phyloP scores from a whole-genome alignment of 805 yeast species.

The Ogataea corticis region DNA sequence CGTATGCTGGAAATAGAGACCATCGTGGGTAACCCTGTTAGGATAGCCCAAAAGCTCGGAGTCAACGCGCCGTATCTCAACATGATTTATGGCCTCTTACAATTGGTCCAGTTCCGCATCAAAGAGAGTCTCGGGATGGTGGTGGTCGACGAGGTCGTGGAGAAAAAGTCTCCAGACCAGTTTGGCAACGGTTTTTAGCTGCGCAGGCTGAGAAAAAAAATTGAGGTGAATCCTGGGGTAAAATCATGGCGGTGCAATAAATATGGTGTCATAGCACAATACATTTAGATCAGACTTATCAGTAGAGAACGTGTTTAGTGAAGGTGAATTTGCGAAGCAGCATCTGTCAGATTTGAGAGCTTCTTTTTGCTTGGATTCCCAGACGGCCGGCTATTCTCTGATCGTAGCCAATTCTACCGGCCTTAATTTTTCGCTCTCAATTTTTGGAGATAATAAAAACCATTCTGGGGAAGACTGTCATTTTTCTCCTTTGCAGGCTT shows the following conservation, averaged over 20 bases:
- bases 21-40: conserved; percentile 41
- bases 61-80: conserved; percentile 56
- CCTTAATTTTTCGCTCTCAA: too few relatives aligned
- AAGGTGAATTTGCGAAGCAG: too few relatives aligned
- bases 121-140: conserved; percentile 54
- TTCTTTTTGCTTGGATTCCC: too few relatives aligned
- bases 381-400: too few relatives aligned
- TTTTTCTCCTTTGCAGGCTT: not conserved
- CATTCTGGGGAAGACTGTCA: too few relatives aligned
- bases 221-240: conserved; percentile 3
- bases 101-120: conserved; percentile 58
- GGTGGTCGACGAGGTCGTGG: conserved; percentile 28
- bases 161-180: conserved; percentile 8
- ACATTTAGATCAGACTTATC: too few relatives aligned
- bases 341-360: not conserved
- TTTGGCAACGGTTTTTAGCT: conserved; percentile 25
- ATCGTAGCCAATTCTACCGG: too few relatives aligned
- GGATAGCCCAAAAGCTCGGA: conserved; percentile 39
- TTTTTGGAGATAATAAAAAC: too few relatives aligned
- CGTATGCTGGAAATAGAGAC: conserved; percentile 43
- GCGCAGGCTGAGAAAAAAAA: not conserved
- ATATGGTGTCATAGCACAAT: too few relatives aligned
- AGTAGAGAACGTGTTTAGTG: too few relatives aligned
- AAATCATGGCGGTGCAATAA: not conserved
- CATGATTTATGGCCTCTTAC: conserved; percentile 55